phyloP scores from a whole-genome alignment of 1,139 yeast genomes.

The Tardiomyces digboiensis region DNA sequence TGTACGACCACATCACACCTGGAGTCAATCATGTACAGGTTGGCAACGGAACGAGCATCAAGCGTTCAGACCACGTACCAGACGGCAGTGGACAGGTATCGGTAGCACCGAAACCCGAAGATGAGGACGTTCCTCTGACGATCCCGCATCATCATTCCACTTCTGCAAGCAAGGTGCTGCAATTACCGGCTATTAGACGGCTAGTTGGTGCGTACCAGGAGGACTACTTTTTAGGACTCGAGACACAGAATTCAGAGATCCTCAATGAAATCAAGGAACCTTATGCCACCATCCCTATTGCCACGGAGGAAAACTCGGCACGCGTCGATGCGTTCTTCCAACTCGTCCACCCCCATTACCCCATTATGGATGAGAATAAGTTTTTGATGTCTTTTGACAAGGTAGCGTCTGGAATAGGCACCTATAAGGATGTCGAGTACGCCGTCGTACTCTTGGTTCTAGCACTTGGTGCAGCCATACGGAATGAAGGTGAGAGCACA shows the following conservation, averaged over 20 bases:
- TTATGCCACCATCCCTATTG: constrained; percentile 1
- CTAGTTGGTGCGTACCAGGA: constrained; percentile 11
- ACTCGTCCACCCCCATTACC: constrained; percentile 8
- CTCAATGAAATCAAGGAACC: constrained; percentile 1
- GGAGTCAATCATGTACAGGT: not conserved
- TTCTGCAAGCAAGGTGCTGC: constrained; percentile 9
- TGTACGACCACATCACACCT: not conserved
- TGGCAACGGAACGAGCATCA: not conserved
- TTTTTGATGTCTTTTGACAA: constrained; percentile 3
- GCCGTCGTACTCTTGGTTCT: constrained; percentile 8
- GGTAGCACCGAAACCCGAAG: not conserved
- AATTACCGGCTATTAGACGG: constrained; percentile 7
- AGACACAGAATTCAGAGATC: constrained; percentile 4
- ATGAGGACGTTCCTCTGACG: constrained; percentile 5
- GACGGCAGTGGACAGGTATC: too few relatives aligned
- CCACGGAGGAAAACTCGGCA: constrained; percentile 3
- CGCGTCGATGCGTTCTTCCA: constrained; percentile 3
- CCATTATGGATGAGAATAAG: constrained; percentile 3
- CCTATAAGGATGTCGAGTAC: constrained; percentile 5
- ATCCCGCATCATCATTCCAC: constrained; percentile 11
- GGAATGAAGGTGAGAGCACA: not conserved
- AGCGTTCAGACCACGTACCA: too few relatives aligned
- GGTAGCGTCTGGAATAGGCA: constrained; percentile 1
- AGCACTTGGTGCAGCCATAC: constrained; percentile 9
- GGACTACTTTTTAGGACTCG: constrained; percentile 10